A percentile compares a stretch with the other conserved stretches of the same genome.
Conservation (phyloP, 306 rosid genomes). For the barrel medic (Medicago truncatula) region DNA sequence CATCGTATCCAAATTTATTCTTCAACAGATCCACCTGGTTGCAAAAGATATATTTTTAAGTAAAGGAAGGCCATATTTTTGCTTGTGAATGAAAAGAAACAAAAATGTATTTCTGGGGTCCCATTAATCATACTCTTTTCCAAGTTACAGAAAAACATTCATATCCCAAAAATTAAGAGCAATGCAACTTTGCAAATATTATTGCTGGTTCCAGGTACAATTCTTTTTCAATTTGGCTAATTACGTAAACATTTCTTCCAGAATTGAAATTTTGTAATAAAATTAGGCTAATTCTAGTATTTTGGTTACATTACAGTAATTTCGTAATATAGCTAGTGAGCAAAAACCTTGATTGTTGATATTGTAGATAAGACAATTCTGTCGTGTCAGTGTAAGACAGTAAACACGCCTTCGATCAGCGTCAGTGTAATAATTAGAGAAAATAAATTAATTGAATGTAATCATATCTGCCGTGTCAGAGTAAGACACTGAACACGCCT, state of each 20-base stretch:
- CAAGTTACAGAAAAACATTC: neutral
- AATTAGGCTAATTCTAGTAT: neutral
- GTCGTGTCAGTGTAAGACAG: no score
- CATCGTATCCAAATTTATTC: conserved; percentile 47
- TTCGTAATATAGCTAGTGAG: neutral
- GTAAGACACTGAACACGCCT: neutral
- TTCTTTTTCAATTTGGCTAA: neutral
- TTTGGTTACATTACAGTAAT: neutral
- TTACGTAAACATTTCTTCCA: neutral
- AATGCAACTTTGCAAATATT: neutral
- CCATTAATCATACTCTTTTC: neutral
- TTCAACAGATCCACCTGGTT: conserved; percentile 42
- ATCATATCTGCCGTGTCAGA: neutral
- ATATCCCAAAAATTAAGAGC: no score
- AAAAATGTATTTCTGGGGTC: no score
- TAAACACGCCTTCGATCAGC: no score
- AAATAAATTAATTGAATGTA: neutral
- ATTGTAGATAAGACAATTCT: neutral
- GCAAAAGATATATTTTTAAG: neutral
- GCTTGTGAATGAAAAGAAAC: neutral
- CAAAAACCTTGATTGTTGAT: neutral
- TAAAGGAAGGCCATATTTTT: neutral
- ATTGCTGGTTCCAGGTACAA: neutral
- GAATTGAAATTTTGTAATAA: neutral
- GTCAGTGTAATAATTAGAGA: neutral